A percentile compares a stretch with the other conserved stretches of the same genome.
Conservation (phyloP, 73 alveolate genomes). For the Blepharisma stoltei region DNA sequence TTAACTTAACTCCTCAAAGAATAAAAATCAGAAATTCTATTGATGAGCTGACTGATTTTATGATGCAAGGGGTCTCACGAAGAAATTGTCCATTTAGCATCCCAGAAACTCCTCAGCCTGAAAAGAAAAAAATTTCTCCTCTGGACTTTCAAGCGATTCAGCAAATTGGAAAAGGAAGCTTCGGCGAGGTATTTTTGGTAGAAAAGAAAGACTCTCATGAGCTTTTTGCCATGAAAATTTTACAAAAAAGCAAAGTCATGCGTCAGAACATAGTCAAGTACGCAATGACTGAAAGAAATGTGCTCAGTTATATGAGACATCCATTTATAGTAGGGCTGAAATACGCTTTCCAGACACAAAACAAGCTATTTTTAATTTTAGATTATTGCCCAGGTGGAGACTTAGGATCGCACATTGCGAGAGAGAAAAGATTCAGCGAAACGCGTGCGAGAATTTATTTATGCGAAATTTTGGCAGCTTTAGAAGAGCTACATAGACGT, state of each 20-base stretch:
- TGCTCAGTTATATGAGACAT: conserved; percentile 76
- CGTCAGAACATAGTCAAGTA: conserved; percentile 82
- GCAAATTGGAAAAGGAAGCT: conserved; percentile 76
- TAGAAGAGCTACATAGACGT: conserved; percentile 82
- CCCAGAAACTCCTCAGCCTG: not conserved
- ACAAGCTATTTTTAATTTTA: conserved; percentile 74
- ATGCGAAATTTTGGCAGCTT: conserved; percentile 82
- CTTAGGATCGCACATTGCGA: conserved; percentile 66
- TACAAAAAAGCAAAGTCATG: conserved; percentile 72
- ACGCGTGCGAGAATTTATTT: conserved; percentile 77
- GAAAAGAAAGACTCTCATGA: conserved; percentile 44
- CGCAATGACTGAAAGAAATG: conserved; percentile 93
- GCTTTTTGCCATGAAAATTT: conserved; percentile 80
- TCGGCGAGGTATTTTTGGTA: conserved; percentile 80
- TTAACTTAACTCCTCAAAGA: no score
- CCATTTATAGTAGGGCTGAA: conserved; percentile 92
- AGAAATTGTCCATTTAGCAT: no score
- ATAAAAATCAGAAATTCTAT: no score
- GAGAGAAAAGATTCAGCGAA: conserved; percentile 86
- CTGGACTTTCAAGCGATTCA: conserved; percentile 45
- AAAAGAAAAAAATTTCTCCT: conserved; percentile 54
- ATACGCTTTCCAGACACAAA: conserved; percentile 86
- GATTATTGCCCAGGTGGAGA: conserved; percentile 95
- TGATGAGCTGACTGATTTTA: no score
- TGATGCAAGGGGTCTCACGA: no score